Conservation (phyloP, 345 rosid genomes). For the Reutealis trisperma region DNA sequence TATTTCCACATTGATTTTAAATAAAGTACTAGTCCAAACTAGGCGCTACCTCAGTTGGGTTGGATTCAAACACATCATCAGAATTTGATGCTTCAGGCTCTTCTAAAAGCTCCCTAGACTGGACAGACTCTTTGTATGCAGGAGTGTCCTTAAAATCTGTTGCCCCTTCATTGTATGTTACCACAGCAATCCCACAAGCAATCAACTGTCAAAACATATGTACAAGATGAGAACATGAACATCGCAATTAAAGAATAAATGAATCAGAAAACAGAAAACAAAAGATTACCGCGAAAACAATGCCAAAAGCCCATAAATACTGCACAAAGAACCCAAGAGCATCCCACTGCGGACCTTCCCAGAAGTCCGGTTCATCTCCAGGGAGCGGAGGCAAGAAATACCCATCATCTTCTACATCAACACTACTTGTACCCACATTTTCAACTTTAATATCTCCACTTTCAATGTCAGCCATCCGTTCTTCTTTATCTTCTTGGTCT, state of each 20-base stretch:
- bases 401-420: constrained; percentile 36
- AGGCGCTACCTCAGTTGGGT: constrained; percentile 96
- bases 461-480: constrained; percentile 30
- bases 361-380: constrained; percentile 61
- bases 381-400: constrained; percentile 57
- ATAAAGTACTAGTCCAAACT: constrained; percentile 61
- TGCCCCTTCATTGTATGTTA: constrained; percentile 87
- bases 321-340: constrained; percentile 78
- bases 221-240: neutral
- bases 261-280: too few relatives aligned
- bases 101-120: constrained; percentile 71
- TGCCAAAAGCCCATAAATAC: constrained; percentile 89
- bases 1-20: constrained; percentile 12
- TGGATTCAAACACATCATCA: constrained; percentile 89
- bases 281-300: constrained; percentile 65
- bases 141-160: constrained; percentile 90
- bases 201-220: constrained; percentile 48
- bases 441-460: constrained; percentile 25
- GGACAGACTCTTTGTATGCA: constrained; percentile 71
- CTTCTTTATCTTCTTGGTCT: constrained; percentile 33
- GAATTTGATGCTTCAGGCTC: constrained; percentile 68
- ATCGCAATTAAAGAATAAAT: neutral
- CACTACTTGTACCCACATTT: constrained; percentile 15
- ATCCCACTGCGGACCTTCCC: constrained; percentile 88
- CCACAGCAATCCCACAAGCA: constrained; percentile 83